Evolutionary conservation across 2,329 filamentous ascomycete species (phyloP).

Genomic region (Penicillium sp.): DNA sequence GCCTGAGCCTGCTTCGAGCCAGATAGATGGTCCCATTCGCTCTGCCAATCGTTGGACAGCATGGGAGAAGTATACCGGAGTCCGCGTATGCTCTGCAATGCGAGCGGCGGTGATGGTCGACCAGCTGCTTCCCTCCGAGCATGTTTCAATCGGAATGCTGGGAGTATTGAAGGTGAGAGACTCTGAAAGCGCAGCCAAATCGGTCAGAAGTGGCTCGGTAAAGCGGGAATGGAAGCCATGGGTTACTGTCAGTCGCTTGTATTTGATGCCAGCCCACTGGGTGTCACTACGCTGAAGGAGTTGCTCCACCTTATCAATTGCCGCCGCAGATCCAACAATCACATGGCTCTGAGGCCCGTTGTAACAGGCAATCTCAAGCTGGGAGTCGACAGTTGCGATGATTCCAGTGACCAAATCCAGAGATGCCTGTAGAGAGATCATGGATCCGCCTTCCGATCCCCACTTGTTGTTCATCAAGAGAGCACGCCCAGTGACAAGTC

Average conservation of each 20-base stretch:
- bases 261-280: not conserved
- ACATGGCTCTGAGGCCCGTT: not conserved
- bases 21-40: not conserved
- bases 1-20: not conserved
- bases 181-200: not conserved
- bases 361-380: not conserved
- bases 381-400: not conserved
- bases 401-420: not conserved
- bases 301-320: not conserved
- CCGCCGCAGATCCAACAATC: not conserved
- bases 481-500: too few species aligned
- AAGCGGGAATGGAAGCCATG: not conserved
- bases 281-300: not conserved
- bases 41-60: not conserved
- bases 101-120: too few species aligned
- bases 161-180: not conserved
- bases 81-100: not conserved
- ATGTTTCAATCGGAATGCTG: not conserved
- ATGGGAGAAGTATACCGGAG: not conserved
- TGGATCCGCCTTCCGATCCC: too few species aligned
- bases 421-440: too few species aligned
- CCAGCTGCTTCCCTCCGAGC: too few species aligned
- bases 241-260: not conserved
- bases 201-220: not conserved
- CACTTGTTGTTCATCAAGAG: too few species aligned